Conservation (phyloP, 306 rosid species). For the Lupinus albus region DNA sequence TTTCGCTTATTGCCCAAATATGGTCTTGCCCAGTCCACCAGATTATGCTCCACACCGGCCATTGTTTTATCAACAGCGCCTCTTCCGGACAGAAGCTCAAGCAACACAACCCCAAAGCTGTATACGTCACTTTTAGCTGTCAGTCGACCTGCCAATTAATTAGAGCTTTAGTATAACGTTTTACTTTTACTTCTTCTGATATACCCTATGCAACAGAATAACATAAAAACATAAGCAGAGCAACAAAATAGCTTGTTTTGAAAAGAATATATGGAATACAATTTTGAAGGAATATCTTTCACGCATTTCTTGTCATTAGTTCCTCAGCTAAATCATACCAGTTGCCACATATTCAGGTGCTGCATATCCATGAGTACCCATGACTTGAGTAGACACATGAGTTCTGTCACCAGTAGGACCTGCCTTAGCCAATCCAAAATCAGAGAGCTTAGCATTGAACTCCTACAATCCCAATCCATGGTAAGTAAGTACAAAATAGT, state of each 20-base stretch:
- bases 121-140: constrained; percentile 92
- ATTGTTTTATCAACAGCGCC: constrained; percentile 74
- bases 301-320: neutral
- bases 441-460: constrained; percentile 87
- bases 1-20: constrained; percentile 73
- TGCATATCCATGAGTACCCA: constrained; percentile 96
- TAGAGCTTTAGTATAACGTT: constrained; percentile 30
- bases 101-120: constrained; percentile 89
- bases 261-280: neutral
- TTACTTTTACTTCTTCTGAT: neutral
- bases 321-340: constrained; percentile 52
- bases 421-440: constrained; percentile 92
- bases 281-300: neutral
- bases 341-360: constrained; percentile 98
- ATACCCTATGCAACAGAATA: neutral
- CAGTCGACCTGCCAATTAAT: constrained; percentile 62
- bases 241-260: neutral
- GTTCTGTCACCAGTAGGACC: constrained; percentile 97
- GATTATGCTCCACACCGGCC: constrained; percentile 66
- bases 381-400: constrained; percentile 92
- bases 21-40: constrained; percentile 90
- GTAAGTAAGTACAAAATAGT: constrained; percentile 17
- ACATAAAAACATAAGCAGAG: neutral
- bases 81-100: constrained; percentile 78
- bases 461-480: constrained; percentile 57